A percentile compares a stretch with the other conserved stretches of the same genome.
phyloP scores from a whole-genome alignment of 208 protist species.

The Porcisia hertigi region DNA sequence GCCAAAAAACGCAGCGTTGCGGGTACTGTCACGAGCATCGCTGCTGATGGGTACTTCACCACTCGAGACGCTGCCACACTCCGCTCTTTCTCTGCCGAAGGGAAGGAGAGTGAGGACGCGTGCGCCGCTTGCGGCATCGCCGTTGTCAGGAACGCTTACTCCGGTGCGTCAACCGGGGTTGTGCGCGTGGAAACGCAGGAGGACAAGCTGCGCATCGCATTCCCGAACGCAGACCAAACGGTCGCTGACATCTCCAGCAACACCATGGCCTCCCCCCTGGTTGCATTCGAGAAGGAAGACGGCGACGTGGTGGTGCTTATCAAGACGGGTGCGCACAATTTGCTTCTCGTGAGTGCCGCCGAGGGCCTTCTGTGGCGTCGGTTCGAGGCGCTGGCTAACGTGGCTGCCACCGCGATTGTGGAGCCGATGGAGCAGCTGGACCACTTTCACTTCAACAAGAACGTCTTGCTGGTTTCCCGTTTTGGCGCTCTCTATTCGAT shows the following conservation, averaged over 20 bases:
- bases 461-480: slow-evolving; percentile 55
- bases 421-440: slow-evolving; percentile 51
- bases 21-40: slow-evolving; percentile 26
- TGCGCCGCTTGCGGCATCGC: slow-evolving; percentile 29
- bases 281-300: slow-evolving; percentile 32
- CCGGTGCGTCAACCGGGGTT: slow-evolving; percentile 16
- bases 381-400: slow-evolving; percentile 59
- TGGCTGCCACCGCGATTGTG: slow-evolving; percentile 50
- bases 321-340: slow-evolving; percentile 54
- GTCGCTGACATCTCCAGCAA: slow-evolving; percentile 23
- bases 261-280: slow-evolving; percentile 31
- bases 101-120: slow-evolving; percentile 4
- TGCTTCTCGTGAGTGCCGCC: slow-evolving; percentile 51
- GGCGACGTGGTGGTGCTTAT: slow-evolving; percentile 43
- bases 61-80: slow-evolving; percentile 22
- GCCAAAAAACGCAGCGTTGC: slow-evolving; percentile 13
- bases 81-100: slow-evolving; percentile 15
- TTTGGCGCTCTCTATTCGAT: slow-evolving; percentile 70
- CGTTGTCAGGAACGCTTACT: slow-evolving; percentile 16
- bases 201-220: slow-evolving; percentile 26
- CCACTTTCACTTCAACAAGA: slow-evolving; percentile 85
- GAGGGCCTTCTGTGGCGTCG: slow-evolving; percentile 68
- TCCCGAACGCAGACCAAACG: slow-evolving; percentile 8
- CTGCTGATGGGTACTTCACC: slow-evolving; percentile 32
- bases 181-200: slow-evolving; percentile 27